A percentile compares a stretch with the other conserved stretches of the same genome.
Conservation (phyloP, 768 basidiomycete species). For the Lyophyllum atratum region DNA sequence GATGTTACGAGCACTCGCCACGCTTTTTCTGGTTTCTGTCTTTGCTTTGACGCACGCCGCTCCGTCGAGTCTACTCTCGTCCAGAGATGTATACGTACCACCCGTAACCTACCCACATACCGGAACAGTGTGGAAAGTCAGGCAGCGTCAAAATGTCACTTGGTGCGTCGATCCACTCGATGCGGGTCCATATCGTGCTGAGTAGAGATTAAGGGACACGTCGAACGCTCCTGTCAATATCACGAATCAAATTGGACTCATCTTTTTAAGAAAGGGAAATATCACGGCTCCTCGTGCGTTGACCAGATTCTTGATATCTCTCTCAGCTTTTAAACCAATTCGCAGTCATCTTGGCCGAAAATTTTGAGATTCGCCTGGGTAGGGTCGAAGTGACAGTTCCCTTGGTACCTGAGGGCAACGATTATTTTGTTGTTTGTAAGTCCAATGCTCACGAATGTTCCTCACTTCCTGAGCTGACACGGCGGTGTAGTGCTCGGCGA, state of each 20-base stretch:
- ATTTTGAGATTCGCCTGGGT: conserved; percentile 27
- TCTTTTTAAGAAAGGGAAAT: conserved; percentile 32
- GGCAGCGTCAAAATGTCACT: conserved; percentile 35
- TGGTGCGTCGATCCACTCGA: conserved; percentile 27
- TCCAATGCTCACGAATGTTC: too few relatives aligned
- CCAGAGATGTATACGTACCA: conserved; percentile 40
- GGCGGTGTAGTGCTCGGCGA: too few relatives aligned
- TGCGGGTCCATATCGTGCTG: neutral
- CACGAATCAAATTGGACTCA: conserved; percentile 37
- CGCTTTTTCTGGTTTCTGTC: neutral
- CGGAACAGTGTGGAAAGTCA: conserved; percentile 37
- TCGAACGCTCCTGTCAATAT: conserved; percentile 34
- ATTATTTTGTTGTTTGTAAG: conserved; percentile 29
- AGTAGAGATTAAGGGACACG: neutral
- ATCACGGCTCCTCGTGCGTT: conserved; percentile 23
- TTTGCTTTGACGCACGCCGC: neutral
- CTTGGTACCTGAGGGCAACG: conserved; percentile 21
- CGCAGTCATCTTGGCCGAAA: conserved; percentile 21
- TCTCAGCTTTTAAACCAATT: neutral
- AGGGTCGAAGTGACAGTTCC: conserved; percentile 27
- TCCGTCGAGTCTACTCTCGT: neutral
- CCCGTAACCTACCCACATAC: conserved; percentile 30
- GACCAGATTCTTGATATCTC: neutral
- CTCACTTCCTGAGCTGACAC: too few relatives aligned
- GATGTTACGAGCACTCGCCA: neutral